phyloP scores from a whole-genome alignment of 2,329 filamentous ascomycete genomes.

The Diaporthe destruens region DNA sequence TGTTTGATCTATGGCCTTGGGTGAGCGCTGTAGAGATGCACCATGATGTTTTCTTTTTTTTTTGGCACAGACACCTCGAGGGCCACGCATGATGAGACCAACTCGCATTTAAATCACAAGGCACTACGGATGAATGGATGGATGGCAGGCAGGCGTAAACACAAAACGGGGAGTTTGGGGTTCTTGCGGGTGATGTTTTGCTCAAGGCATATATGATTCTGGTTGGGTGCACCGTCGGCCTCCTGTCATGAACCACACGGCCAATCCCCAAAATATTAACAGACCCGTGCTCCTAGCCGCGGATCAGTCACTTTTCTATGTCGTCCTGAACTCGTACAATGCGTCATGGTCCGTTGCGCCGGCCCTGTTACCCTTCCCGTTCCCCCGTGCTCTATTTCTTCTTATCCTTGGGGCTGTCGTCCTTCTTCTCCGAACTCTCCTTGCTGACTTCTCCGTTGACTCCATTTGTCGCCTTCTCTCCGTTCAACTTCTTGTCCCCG shows the following conservation, averaged over 20 bases:
- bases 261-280: conserved; percentile 44
- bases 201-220: conserved; percentile 40
- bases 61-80: too few relatives aligned
- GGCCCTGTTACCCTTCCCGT: conserved; percentile 42
- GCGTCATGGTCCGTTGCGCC: conserved; percentile 30
- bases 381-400: conserved; percentile 54
- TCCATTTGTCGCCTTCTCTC: conserved; percentile 54
- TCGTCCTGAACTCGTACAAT: conserved; percentile 46
- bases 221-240: conserved; percentile 29
- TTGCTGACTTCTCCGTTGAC: conserved; percentile 62
- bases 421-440: conserved; percentile 57
- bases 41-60: too few relatives aligned
- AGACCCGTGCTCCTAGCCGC: conserved; percentile 41
- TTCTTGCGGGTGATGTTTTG: conserved; percentile 22
- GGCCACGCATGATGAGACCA: background rate
- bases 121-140: background rate
- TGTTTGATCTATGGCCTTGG: conserved; percentile 47
- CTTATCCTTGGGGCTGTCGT: conserved; percentile 60
- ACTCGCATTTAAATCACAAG: background rate
- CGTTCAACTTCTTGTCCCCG: conserved; percentile 67
- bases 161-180: background rate
- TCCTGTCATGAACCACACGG: conserved; percentile 40
- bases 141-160: background rate
- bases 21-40: background rate
- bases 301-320: conserved; percentile 43